Conservation (phyloP, 805 yeast genomes). For the Pichia paraexigua region DNA sequence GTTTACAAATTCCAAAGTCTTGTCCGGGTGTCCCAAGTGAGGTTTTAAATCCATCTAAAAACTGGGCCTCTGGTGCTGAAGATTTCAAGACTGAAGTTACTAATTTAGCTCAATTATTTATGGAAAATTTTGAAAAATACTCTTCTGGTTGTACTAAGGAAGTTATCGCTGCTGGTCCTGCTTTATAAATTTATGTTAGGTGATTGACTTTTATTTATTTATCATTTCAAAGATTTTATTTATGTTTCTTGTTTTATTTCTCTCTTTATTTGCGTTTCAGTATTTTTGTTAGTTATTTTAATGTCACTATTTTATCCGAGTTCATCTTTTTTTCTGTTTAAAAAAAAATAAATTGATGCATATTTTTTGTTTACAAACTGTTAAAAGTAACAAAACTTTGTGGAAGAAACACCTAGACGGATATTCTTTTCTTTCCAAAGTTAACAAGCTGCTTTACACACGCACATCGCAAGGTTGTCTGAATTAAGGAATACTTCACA, state of each 20-base stretch:
- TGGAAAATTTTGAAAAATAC: conserved; percentile 82
- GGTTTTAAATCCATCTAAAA: conserved; percentile 76
- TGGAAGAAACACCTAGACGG: too few relatives aligned
- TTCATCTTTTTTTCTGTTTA: too few relatives aligned
- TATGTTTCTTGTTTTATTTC: background rate
- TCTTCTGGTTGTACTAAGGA: conserved; percentile 74
- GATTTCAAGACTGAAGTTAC: conserved; percentile 49
- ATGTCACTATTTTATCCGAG: background rate
- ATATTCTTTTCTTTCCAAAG: too few relatives aligned
- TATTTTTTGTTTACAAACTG: too few relatives aligned
- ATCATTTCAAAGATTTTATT: background rate
- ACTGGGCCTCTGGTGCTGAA: conserved; percentile 59
- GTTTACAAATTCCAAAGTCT: conserved; percentile 76
- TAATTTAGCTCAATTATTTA: conserved; percentile 67
- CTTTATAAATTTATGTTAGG: conserved; percentile 24
- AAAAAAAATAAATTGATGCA: background rate
- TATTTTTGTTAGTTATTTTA: too few relatives aligned
- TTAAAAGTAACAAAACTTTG: background rate
- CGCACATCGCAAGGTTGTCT: too few relatives aligned
- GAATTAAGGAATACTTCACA: too few relatives aligned
- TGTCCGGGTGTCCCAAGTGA: conserved; percentile 79
- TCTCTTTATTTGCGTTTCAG: background rate
- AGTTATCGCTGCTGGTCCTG: conserved; percentile 92
- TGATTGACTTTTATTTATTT: background rate
- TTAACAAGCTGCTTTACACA: too few relatives aligned